Conservation (phyloP, 108 stramenopile genomes). For the Nannochloropsis gaditana region DNA sequence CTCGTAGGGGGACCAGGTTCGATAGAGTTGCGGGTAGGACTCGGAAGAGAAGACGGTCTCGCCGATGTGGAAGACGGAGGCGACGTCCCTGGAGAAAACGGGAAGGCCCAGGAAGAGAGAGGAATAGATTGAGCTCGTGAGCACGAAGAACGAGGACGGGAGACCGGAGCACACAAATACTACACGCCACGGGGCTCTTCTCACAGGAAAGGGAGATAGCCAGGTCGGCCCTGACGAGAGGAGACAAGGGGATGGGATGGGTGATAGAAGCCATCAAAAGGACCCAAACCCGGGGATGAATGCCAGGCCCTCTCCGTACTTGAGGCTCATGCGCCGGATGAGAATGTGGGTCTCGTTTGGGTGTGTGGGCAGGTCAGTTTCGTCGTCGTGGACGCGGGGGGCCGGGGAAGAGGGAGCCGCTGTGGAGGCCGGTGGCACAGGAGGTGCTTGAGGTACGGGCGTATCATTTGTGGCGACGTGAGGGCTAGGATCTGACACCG, state of each 20-base stretch:
- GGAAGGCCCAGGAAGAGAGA: background rate
- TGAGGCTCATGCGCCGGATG: background rate
- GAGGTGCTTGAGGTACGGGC: background rate
- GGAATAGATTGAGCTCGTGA: background rate
- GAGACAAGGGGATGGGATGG: too few species aligned
- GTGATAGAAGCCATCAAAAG: too few species aligned
- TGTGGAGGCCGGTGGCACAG: background rate
- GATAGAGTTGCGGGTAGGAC: background rate
- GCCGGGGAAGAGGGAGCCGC: background rate
- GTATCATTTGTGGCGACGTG: too few species aligned
- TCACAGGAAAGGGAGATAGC: too few species aligned
- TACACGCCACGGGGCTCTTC: too few species aligned
- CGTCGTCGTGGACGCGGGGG: background rate
- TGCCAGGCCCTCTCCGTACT: background rate
- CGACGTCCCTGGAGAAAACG: background rate
- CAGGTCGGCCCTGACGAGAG: too few species aligned
- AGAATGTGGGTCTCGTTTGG: background rate
- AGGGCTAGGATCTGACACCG: too few species aligned
- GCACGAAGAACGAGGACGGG: too few species aligned
- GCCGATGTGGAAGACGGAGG: background rate
- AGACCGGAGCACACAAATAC: too few species aligned
- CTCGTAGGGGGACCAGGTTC: background rate
- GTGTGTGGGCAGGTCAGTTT: background rate
- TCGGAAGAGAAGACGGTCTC: conserved; percentile 10
- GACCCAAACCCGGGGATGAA: too few species aligned